phyloP scores from a whole-genome alignment of 2,329 filamentous ascomycete species.

The Volutella citrinella region DNA sequence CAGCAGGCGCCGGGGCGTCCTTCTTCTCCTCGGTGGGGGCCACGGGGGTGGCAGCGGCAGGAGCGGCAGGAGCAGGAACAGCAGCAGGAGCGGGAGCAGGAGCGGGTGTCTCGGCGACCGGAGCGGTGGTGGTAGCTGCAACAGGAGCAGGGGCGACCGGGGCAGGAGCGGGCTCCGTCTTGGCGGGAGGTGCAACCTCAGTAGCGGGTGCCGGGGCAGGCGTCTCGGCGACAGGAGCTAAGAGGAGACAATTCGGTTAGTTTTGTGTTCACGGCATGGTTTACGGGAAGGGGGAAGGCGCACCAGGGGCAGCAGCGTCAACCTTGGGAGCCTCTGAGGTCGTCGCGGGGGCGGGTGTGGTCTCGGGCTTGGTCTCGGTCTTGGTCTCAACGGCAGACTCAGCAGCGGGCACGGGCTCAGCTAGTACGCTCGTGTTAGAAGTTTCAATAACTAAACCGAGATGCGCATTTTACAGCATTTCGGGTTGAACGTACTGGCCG shows the following conservation, averaged over 20 bases:
- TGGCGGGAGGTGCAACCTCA: slow-evolving; percentile 25
- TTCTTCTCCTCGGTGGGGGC: slow-evolving; percentile 26
- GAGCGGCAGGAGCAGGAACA: slow-evolving; percentile 9
- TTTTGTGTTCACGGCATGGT: too few species aligned
- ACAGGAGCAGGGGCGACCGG: slow-evolving; percentile 19
- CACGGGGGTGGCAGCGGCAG: slow-evolving; percentile 17
- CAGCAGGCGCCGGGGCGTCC: slow-evolving; percentile 19
- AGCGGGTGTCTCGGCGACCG: slow-evolving; percentile 17
- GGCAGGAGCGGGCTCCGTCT: slow-evolving; percentile 17
- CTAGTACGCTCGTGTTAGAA: slow-evolving; percentile 17
- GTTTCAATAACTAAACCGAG: not conserved
- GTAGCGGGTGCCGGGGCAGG: slow-evolving; percentile 20
- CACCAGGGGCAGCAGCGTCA: slow-evolving; percentile 18
- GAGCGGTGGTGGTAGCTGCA: slow-evolving; percentile 17
- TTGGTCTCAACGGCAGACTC: slow-evolving; percentile 26
- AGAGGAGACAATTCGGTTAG: too few species aligned
- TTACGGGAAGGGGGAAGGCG: too few species aligned
- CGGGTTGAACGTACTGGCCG: slow-evolving; percentile 26
- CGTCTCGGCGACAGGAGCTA: too few species aligned
- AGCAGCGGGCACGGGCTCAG: slow-evolving; percentile 22
- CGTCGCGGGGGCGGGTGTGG: slow-evolving; percentile 23
- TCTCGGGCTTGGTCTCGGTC: slow-evolving; percentile 26
- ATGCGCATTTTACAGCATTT: slow-evolving; percentile 8
- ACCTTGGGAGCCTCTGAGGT: slow-evolving; percentile 24
- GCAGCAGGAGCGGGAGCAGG: slow-evolving; percentile 23